Conservation (phyloP, 768 basidiomycete genomes). For the Hericium rajendrae region DNA sequence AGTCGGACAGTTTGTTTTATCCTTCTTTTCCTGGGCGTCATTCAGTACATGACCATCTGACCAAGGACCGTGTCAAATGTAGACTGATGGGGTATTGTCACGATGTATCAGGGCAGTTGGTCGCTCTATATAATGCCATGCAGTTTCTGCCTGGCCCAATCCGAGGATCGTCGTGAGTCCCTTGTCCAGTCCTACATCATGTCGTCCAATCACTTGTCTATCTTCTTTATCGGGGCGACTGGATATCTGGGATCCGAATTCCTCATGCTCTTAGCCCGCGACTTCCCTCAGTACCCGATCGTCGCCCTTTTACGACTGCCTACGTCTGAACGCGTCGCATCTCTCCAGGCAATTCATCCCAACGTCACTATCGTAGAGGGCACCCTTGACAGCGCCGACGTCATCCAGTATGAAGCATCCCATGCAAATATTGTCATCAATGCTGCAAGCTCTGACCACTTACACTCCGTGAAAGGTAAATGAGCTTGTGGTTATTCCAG, state of each 20-base stretch:
- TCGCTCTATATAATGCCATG: no score
- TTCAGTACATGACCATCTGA: background rate
- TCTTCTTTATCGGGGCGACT: slow-evolving; percentile 36
- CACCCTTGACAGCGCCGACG: slow-evolving; percentile 24
- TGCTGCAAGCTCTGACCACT: slow-evolving; percentile 31
- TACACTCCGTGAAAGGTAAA: slow-evolving; percentile 24
- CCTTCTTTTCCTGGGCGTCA: no score
- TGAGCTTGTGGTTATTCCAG: background rate
- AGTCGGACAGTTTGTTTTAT: no score
- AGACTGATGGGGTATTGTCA: background rate
- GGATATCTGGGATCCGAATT: slow-evolving; percentile 36
- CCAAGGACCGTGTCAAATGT: background rate
- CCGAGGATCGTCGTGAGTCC: no score
- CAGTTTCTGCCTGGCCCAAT: no score
- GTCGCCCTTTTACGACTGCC: slow-evolving; percentile 28
- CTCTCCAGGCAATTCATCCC: slow-evolving; percentile 24
- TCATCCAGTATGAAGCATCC: slow-evolving; percentile 26
- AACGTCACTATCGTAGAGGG: slow-evolving; percentile 30
- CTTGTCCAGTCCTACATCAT: no score
- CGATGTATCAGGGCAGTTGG: background rate
- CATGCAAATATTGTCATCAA: slow-evolving; percentile 33
- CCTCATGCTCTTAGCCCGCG: slow-evolving; percentile 23
- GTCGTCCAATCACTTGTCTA: background rate
- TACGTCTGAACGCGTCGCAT: slow-evolving; percentile 21
- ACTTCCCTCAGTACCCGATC: slow-evolving; percentile 25